These are phyloP conservation scores for Galerina marginata DNA, from an alignment of 768 basidiomycete species.

Conservation along the genomic window DNA sequence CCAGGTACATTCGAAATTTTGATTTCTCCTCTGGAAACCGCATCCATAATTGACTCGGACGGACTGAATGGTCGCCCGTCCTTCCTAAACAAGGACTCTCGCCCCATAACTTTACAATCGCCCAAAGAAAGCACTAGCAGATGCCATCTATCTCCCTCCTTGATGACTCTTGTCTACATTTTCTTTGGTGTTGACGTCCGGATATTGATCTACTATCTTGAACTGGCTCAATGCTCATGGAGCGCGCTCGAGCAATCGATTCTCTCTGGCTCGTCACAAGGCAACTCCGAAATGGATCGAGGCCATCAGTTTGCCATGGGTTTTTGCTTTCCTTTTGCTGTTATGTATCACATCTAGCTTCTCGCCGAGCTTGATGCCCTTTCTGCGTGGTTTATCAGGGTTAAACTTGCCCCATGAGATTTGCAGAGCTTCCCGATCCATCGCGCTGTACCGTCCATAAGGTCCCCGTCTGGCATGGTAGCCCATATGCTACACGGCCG, in stretches of 20 bases:
- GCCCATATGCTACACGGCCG: background rate
- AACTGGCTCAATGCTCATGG: slow-evolving; percentile 8
- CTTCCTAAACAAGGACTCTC: slow-evolving; percentile 9
- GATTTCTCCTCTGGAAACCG: background rate
- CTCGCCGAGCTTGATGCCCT: slow-evolving; percentile 4
- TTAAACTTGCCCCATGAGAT: background rate
- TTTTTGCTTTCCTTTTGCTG: slow-evolving; percentile 4
- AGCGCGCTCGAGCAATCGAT: background rate
- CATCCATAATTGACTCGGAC: background rate
- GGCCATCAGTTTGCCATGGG: slow-evolving; percentile 3
- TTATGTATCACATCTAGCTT: background rate
- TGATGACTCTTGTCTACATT: background rate
- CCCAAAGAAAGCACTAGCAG: slow-evolving; percentile 10
- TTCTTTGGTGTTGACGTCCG: background rate
- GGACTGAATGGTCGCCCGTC: background rate
- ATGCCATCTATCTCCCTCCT: slow-evolving; percentile 8
- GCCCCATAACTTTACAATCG: slow-evolving; percentile 7
- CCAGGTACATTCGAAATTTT: no score
- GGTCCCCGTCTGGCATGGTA: background rate
- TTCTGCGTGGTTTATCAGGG: slow-evolving; percentile 2
- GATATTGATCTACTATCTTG: slow-evolving; percentile 4
- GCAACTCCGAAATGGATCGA: slow-evolving; percentile 3
- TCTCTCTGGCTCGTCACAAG: background rate
- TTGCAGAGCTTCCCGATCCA: slow-evolving; percentile 6
- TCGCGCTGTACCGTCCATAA: background rate